Conservation (phyloP, 805 yeast species). For the Saturnispora sekii region DNA sequence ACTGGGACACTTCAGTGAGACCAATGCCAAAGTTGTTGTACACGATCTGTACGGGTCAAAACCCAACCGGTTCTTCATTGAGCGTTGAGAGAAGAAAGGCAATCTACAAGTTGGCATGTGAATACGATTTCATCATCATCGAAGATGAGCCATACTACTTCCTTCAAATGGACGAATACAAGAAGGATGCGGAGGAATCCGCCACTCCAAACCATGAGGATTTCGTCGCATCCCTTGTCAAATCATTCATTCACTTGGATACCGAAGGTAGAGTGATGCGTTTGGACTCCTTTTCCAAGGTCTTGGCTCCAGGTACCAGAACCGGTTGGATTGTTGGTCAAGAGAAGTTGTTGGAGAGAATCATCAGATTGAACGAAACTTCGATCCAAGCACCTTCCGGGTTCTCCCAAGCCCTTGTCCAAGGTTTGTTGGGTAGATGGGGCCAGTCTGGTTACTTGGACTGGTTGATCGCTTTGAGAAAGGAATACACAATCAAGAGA, state of each 20-base stretch:
- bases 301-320: slow-evolving; percentile 85
- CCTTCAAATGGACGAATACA: slow-evolving; percentile 82
- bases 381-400: slow-evolving; percentile 77
- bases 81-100: slow-evolving; percentile 64
- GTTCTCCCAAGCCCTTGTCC: slow-evolving; percentile 58
- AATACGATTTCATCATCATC: slow-evolving; percentile 76
- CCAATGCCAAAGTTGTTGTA: slow-evolving; percentile 79
- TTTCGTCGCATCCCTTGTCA: slow-evolving; percentile 57
- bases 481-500: slow-evolving; percentile 80
- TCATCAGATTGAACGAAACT: slow-evolving; percentile 67
- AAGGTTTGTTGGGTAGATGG: slow-evolving; percentile 74
- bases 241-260: slow-evolving; percentile 68
- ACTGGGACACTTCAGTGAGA: slow-evolving; percentile 42
- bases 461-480: slow-evolving; percentile 78
- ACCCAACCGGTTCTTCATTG: slow-evolving; percentile 91
- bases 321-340: slow-evolving; percentile 86
- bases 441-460: slow-evolving; percentile 83
- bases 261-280: slow-evolving; percentile 84
- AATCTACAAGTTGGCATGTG: slow-evolving; percentile 68
- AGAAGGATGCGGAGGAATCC: slow-evolving; percentile 27
- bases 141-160: slow-evolving; percentile 98
- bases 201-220: slow-evolving; percentile 42
- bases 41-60: slow-evolving; percentile 93
- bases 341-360: slow-evolving; percentile 50
- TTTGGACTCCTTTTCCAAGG: slow-evolving; percentile 85